Evolutionary conservation across 208 protist species (phyloP).

Genomic region (Trypanosoma theileri): DNA sequence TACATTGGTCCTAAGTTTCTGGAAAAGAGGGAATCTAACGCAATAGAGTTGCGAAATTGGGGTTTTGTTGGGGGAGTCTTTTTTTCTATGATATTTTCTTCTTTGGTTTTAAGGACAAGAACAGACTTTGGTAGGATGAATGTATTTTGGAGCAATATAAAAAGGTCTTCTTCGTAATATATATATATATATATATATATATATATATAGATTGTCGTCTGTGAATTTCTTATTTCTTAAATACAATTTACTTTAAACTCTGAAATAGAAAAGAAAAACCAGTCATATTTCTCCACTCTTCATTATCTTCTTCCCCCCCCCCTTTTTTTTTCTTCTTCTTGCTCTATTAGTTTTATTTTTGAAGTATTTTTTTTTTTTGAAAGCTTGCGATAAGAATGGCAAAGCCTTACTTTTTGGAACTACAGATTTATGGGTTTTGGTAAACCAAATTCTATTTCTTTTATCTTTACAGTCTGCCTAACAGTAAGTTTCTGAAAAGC

Average conservation of each 20-base stretch:
- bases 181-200: slow-evolving; percentile 3
- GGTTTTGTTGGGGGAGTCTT: slow-evolving; percentile 82
- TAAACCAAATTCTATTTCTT: too few species aligned
- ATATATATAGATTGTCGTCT: neutral
- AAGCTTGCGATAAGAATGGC: too few species aligned
- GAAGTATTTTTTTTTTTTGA: too few species aligned
- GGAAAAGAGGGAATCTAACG: slow-evolving; percentile 39
- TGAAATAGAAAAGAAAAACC: neutral
- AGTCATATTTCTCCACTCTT: neutral
- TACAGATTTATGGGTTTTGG: too few species aligned
- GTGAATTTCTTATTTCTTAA: slow-evolving; percentile 1
- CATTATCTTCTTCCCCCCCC: neutral
- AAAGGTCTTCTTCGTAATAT: neutral
- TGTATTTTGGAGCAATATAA: slow-evolving; percentile 51
- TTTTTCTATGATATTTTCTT: slow-evolving; percentile 74
- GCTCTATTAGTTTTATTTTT: neutral
- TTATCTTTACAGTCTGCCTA: too few species aligned
- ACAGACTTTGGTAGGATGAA: slow-evolving; percentile 42
- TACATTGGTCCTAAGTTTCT: slow-evolving; percentile 68
- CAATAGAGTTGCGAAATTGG: slow-evolving; percentile 80
- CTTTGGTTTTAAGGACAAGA: slow-evolving; percentile 61
- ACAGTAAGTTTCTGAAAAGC: too few species aligned
- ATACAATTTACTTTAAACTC: neutral
- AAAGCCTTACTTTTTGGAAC: too few species aligned
- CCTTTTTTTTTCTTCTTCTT: neutral